These are phyloP conservation scores for Phytophthora meadii DNA, from an alignment of 352 stramenopile genomes.

Conservation along the genomic window DNA sequence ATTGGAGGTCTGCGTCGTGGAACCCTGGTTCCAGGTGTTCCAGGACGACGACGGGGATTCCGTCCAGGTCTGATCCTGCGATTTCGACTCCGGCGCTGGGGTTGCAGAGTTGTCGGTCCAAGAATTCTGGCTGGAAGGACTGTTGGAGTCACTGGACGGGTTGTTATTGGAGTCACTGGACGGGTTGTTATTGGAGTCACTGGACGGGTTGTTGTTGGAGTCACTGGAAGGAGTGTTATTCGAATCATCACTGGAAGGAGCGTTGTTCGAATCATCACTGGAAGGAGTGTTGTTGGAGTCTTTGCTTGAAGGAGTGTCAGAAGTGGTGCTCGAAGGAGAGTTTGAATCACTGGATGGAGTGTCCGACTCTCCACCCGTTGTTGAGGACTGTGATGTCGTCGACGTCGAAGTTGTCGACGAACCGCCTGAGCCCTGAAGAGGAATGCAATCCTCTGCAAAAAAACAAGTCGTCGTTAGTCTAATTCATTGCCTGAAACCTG, in stretches of 20 bases:
- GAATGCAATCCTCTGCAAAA: conserved; percentile 21
- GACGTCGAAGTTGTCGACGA: conserved; percentile 3
- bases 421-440: conserved; percentile 7
- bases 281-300: background rate
- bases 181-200: conserved; percentile 4
- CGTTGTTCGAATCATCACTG: conserved; percentile 7
- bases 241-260: background rate
- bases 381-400: background rate
- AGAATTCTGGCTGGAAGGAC: background rate
- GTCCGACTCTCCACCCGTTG: background rate
- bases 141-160: background rate
- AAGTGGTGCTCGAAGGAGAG: background rate
- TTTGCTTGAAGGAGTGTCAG: background rate
- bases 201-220: conserved; percentile 7
- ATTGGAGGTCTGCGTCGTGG: background rate
- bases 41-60: background rate
- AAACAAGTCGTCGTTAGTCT: background rate
- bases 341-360: background rate
- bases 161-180: conserved; percentile 6
- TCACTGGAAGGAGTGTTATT: background rate
- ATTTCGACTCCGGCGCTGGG: background rate
- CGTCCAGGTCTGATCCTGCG: background rate
- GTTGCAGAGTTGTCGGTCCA: conserved; percentile 2
- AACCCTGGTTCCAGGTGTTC: background rate
- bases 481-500: too few relatives aligned